Percentiles rank a stretch among this genome's conserved stretches.
These are phyloP conservation scores for Quambalaria eucalypti DNA, from an alignment of 1,284 basidiomycete genomes.

Conservation along the genomic window DNA sequence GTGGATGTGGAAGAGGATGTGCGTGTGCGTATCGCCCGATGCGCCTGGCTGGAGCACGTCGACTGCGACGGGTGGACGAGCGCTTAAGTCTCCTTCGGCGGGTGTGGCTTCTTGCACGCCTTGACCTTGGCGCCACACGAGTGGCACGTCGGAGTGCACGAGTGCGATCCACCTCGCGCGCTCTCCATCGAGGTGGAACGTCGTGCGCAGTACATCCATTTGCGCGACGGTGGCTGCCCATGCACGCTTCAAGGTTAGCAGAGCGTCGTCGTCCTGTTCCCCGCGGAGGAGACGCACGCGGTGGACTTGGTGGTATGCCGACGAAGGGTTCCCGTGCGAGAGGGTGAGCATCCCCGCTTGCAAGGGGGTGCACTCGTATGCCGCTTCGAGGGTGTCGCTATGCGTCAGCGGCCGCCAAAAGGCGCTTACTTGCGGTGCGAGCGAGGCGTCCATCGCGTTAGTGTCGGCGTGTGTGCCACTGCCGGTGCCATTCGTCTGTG, in stretches of 20 bases:
- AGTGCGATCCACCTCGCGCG: conserved; percentile 16
- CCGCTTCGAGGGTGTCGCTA: not conserved
- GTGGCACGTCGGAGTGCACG: not conserved
- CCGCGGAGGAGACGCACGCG: not conserved
- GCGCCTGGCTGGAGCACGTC: no score
- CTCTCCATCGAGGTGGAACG: conserved; percentile 20
- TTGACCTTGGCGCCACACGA: not conserved
- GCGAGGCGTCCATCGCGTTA: not conserved
- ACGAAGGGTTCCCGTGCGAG: conserved; percentile 18
- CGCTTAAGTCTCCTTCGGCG: no score
- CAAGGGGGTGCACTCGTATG: conserved; percentile 36
- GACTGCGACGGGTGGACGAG: not conserved
- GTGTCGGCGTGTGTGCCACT: not conserved
- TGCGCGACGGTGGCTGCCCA: conserved; percentile 21
- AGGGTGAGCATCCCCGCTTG: conserved; percentile 43
- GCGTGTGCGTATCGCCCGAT: not conserved
- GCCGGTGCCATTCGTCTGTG: not conserved
- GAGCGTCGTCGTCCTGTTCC: not conserved
- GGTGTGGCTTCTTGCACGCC: no score
- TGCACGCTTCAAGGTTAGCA: conserved; percentile 4
- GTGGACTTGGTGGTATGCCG: not conserved
- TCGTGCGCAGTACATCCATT: conserved; percentile 33
- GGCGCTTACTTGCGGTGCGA: not conserved
- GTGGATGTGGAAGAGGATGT: conserved; percentile 13
- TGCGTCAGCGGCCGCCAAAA: not conserved